These are phyloP conservation scores for Fusarium zealandicum DNA, from an alignment of 2,329 filamentous ascomycete genomes.

Conservation along the genomic window DNA sequence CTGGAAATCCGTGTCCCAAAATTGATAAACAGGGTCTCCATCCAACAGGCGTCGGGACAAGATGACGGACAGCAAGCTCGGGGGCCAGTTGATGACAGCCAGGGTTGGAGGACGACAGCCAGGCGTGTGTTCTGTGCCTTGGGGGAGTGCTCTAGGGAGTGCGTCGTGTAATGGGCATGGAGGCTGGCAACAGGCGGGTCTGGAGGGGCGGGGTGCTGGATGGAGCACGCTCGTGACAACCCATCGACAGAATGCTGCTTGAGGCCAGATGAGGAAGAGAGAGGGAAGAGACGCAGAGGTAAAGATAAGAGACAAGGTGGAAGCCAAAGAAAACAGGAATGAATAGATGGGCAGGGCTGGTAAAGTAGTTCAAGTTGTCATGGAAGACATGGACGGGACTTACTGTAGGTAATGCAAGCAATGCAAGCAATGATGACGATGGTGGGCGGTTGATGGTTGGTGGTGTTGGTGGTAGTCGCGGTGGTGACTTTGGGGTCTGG, in stretches of 20 bases:
- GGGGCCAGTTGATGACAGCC: conserved; percentile 10
- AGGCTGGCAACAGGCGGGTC: conserved; percentile 44
- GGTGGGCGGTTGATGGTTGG: conserved; percentile 21
- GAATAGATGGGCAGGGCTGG: conserved; percentile 1
- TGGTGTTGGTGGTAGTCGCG: conserved; percentile 29
- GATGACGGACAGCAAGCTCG: conserved; percentile 23
- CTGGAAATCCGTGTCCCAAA: conserved; percentile 26
- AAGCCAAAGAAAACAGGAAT: neutral
- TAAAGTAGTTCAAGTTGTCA: neutral
- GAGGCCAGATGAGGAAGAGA: conserved; percentile 7
- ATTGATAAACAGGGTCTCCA: conserved; percentile 28
- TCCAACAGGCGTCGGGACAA: conserved; percentile 22
- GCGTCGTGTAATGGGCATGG: conserved; percentile 34
- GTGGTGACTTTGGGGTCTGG: conserved; percentile 33
- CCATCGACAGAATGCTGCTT: conserved; percentile 36
- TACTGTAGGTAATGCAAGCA: conserved; percentile 24
- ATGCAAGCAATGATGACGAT: conserved; percentile 36
- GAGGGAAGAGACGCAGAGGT: neutral
- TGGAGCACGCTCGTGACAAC: conserved; percentile 46
- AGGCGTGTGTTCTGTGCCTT: conserved; percentile 36
- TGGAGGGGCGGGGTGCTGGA: conserved; percentile 43
- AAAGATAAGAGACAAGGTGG: neutral
- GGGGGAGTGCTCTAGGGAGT: conserved; percentile 35
- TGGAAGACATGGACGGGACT: conserved; percentile 19
- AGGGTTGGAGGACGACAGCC: conserved; percentile 12